Evolutionary conservation across 176 grass and related monocot species (phyloP).

Genomic region (Carex myosuroides): DNA sequence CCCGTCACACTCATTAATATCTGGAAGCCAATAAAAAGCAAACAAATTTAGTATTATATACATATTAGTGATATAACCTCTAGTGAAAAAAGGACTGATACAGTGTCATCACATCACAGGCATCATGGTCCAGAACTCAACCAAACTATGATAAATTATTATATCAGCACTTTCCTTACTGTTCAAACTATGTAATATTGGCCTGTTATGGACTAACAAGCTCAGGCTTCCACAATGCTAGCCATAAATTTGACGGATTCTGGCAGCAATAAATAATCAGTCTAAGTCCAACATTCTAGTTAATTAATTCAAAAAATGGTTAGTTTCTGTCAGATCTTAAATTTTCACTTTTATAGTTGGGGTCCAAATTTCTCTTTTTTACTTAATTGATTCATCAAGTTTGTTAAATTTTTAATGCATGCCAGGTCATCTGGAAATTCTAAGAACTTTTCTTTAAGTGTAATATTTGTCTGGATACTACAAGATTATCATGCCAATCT

Average conservation of each 20-base stretch:
- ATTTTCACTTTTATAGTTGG: background rate
- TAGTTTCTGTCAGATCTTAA: background rate
- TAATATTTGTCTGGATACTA: background rate
- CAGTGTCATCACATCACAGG: background rate
- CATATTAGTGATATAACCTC: background rate
- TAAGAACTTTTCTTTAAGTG: background rate
- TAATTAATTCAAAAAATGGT: background rate
- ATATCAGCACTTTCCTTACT: background rate
- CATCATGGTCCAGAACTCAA: background rate
- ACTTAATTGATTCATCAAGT: background rate
- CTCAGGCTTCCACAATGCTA: too few relatives aligned
- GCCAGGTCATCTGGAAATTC: background rate
- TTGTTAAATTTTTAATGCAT: background rate
- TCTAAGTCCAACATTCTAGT: background rate
- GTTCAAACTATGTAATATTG: background rate
- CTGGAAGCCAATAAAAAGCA: conserved; percentile 9
- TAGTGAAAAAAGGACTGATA: background rate
- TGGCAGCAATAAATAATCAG: background rate
- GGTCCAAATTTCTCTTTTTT: background rate
- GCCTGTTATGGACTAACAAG: background rate
- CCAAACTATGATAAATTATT: background rate
- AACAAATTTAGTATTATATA: background rate
- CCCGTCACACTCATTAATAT: conserved; percentile 37
- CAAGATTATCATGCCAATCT: background rate
- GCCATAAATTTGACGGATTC: background rate